Conservation (phyloP, 78 protist genomes). For the Thecamonas trahens region DNA sequence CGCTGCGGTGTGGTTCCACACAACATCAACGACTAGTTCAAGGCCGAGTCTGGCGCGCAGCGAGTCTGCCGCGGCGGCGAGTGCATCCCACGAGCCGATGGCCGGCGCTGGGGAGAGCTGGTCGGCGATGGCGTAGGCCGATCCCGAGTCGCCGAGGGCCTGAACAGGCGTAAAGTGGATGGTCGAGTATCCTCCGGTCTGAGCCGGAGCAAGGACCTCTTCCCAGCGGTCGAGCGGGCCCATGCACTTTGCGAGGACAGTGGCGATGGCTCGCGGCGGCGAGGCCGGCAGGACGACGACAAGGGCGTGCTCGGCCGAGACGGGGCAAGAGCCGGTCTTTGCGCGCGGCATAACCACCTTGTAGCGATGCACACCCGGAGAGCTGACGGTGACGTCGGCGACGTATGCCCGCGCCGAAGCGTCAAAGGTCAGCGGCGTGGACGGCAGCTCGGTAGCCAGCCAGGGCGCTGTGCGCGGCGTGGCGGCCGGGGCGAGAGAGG, state of each 20-base stretch:
- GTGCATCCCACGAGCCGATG: neutral
- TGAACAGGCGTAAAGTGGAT: slow-evolving; percentile 77
- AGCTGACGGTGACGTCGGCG: too few relatives aligned
- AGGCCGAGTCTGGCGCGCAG: neutral
- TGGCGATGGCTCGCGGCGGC: too few relatives aligned
- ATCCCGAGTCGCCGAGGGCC: slow-evolving; percentile 58
- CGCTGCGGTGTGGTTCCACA: slow-evolving; percentile 81
- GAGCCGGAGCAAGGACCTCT: slow-evolving; percentile 20
- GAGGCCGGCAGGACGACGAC: too few relatives aligned
- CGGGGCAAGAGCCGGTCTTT: too few relatives aligned
- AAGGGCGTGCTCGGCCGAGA: too few relatives aligned
- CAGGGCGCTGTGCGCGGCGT: too few relatives aligned
- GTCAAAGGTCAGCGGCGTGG: too few relatives aligned
- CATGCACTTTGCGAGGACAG: slow-evolving; percentile 60
- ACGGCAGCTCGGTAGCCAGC: too few relatives aligned
- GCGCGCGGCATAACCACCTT: too few relatives aligned
- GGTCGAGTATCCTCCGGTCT: slow-evolving; percentile 61
- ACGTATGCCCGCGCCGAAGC: too few relatives aligned
- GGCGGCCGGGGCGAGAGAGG: too few relatives aligned
- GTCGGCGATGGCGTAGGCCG: slow-evolving; percentile 64
- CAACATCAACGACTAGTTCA: slow-evolving; percentile 56
- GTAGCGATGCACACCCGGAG: too few relatives aligned
- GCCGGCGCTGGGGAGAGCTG: slow-evolving; percentile 33
- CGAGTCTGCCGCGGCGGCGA: neutral
- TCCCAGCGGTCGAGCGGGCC: slow-evolving; percentile 62